Conservation (phyloP, 352 stramenopile species). For the Globisporangium radiosum region DNA sequence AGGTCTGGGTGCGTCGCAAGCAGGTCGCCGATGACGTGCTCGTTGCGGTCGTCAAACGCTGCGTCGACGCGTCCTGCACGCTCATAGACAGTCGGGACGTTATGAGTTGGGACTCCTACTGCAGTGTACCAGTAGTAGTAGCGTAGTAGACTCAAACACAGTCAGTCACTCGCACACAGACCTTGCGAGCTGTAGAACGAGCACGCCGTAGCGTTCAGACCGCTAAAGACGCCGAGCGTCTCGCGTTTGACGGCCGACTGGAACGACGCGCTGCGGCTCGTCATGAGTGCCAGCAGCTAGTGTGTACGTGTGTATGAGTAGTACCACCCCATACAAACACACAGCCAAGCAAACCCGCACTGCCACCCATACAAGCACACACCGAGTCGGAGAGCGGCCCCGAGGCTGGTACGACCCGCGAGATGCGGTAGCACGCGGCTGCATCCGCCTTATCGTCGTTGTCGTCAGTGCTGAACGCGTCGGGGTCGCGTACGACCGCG, state of each 20-base stretch:
- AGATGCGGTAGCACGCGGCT: conserved; percentile 24
- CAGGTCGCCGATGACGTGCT: conserved; percentile 32
- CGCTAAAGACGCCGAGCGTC: conserved; percentile 22
- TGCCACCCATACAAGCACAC: neutral
- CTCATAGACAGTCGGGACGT: neutral
- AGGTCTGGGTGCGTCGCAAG: conserved; percentile 21
- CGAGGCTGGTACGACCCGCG: conserved; percentile 28
- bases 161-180: conserved; percentile 2
- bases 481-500: conserved; percentile 33
- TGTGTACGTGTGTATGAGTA: too few species aligned
- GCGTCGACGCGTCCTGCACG: conserved; percentile 27
- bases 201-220: conserved; percentile 53
- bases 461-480: conserved; percentile 37
- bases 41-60: conserved; percentile 62
- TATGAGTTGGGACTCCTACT: neutral
- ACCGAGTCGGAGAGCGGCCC: conserved; percentile 22
- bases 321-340: too few species aligned
- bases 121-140: too few species aligned
- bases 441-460: neutral
- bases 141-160: too few species aligned
- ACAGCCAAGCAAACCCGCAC: too few species aligned
- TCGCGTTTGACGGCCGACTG: conserved; percentile 6
- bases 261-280: conserved; percentile 13
- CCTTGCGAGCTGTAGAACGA: conserved; percentile 75
- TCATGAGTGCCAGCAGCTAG: neutral